Percentiles rank a stretch among this genome's conserved stretches.
Conservation (phyloP, 75 land plant genomes). For the Isoetes taiwanensis region DNA sequence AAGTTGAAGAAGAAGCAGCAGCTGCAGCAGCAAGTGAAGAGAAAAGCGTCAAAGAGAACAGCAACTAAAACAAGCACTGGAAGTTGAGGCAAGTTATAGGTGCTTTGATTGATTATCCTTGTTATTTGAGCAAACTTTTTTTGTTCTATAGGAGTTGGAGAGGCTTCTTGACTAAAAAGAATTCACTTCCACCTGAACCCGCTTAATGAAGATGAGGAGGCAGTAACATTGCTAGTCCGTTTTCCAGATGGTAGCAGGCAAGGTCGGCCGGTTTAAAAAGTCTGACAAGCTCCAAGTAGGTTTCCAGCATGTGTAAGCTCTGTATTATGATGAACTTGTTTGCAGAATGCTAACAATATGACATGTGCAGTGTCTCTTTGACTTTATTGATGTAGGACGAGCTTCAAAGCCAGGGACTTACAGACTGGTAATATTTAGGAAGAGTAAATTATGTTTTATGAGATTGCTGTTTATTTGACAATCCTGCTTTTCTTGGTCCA, state of each 20-base stretch:
- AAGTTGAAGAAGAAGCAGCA: conserved; percentile 30
- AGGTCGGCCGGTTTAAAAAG: conserved; percentile 70
- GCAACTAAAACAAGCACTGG: conserved; percentile 40
- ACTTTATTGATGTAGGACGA: conserved; percentile 63
- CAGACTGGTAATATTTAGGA: conserved; percentile 74
- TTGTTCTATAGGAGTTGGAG: conserved; percentile 53
- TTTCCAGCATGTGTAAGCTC: neutral
- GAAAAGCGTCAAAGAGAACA: conserved; percentile 49
- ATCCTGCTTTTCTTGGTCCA: too few species aligned
- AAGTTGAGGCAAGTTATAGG: conserved; percentile 40
- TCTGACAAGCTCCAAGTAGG: conserved; percentile 73
- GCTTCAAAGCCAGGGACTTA: conserved; percentile 64
- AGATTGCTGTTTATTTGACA: too few species aligned
- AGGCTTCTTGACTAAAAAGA: conserved; percentile 59
- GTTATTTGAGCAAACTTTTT: too few species aligned
- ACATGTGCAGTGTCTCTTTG: conserved; percentile 59
- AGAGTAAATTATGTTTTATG: too few species aligned
- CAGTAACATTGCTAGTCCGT: conserved; percentile 63
- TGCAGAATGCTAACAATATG: too few species aligned
- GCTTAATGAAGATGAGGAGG: conserved; percentile 56
- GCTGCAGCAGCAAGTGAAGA: conserved; percentile 42
- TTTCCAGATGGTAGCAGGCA: conserved; percentile 81
- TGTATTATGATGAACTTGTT: too few species aligned
- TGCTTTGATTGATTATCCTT: neutral
- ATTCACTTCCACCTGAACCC: conserved; percentile 73